Evolutionary conservation across 176 grass and related monocot genomes (phyloP).

Genomic region (Ampelocalamus luodianensis): DNA sequence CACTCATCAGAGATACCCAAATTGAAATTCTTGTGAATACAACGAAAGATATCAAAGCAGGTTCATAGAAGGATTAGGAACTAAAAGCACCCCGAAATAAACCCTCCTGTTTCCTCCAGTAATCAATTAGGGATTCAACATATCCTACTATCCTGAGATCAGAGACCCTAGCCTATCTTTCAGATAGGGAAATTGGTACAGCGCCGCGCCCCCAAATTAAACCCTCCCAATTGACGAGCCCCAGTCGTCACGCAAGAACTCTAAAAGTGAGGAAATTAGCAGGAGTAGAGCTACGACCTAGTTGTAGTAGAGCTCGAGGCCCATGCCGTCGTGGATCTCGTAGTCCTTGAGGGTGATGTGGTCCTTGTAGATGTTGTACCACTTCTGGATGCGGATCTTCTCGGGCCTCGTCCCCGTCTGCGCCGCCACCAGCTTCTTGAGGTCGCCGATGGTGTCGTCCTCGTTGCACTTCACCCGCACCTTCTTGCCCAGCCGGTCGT

Average conservation of each 20-base stretch:
- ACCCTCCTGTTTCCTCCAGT: neutral
- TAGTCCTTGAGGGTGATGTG: slow-evolving; percentile 99
- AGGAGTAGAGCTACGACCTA: slow-evolving; percentile 21
- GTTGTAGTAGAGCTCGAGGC: slow-evolving; percentile 99
- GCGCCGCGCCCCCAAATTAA: neutral
- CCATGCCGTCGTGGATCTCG: slow-evolving; percentile 99
- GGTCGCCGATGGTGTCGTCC: slow-evolving; percentile 99
- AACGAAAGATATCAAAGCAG: too few relatives aligned
- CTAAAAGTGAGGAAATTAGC: neutral
- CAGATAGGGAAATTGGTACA: too few relatives aligned
- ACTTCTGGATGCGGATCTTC: slow-evolving; percentile 99
- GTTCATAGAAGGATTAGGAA: too few relatives aligned
- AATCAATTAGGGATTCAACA: neutral
- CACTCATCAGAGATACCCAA: neutral
- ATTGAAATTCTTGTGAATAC: too few relatives aligned
- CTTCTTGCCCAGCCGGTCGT: slow-evolving; percentile 98
- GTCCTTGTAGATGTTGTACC: slow-evolving; percentile 99
- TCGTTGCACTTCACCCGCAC: slow-evolving; percentile 99
- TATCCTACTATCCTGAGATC: neutral
- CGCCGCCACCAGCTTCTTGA: slow-evolving; percentile 99
- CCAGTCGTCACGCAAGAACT: neutral
- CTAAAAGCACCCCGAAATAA: too few relatives aligned
- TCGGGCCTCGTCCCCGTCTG: slow-evolving; percentile 91
- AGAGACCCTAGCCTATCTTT: too few relatives aligned
- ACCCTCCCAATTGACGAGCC: neutral